Conservation (phyloP, 2,329 filamentous ascomycete genomes). For the Alternaria viburni region DNA sequence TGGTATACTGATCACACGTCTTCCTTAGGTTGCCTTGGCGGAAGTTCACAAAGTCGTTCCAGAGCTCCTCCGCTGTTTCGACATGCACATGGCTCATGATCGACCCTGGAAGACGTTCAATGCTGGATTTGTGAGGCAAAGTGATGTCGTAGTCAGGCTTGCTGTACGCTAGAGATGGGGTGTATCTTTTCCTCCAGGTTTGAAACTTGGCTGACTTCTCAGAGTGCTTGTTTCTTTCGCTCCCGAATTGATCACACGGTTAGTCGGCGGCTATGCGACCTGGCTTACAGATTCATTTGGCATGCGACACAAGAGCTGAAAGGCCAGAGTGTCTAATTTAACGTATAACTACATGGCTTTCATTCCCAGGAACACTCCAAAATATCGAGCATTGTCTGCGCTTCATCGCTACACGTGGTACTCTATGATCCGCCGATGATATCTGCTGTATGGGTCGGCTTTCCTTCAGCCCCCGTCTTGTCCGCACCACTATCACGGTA, state of each 20-base stretch:
- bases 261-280: not conserved
- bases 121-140: conserved; percentile 22
- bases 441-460: conserved; percentile 7
- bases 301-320: not conserved
- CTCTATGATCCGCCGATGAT: conserved; percentile 5
- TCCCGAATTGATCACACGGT: not conserved
- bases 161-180: not conserved
- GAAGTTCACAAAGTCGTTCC: conserved; percentile 22
- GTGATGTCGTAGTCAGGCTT: conserved; percentile 12
- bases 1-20: not conserved
- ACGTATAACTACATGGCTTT: not conserved
- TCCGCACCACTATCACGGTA: not conserved
- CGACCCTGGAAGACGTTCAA: conserved; percentile 22
- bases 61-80: conserved; percentile 20
- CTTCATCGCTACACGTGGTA: not conserved
- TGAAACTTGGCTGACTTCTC: not conserved
- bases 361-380: not conserved
- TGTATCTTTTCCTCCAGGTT: not conserved
- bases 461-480: not conserved
- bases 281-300: not conserved
- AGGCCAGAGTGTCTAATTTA: not conserved
- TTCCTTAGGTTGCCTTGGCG: conserved; percentile 16
- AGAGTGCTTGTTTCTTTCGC: not conserved
- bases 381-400: not conserved
- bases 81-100: conserved; percentile 20